Evolutionary conservation across 345 rosid species (phyloP).

Genomic region (Bruguiera gymnorhiza): DNA sequence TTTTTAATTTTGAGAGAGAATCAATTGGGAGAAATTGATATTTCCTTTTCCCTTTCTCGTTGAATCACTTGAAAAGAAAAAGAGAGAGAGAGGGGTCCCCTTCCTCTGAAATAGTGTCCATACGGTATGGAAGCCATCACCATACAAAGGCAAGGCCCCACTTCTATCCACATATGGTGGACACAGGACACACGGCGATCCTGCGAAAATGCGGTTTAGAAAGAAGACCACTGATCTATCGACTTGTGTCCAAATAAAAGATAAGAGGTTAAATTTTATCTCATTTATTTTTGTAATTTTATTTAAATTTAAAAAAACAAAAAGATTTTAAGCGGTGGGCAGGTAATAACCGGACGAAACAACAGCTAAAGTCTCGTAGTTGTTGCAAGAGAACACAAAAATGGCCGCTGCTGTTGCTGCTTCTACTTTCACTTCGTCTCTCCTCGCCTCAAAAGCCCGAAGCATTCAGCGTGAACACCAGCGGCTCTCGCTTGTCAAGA

Average conservation of each 20-base stretch:
- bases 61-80: too few relatives aligned
- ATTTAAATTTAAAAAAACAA: too few relatives aligned
- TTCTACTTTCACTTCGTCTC: constrained; percentile 24
- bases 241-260: too few relatives aligned
- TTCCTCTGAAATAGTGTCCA: too few relatives aligned
- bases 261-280: too few relatives aligned
- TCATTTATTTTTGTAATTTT: too few relatives aligned
- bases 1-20: too few relatives aligned
- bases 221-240: not conserved
- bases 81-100: too few relatives aligned
- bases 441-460: constrained; percentile 21
- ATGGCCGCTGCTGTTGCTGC: constrained; percentile 20
- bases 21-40: too few relatives aligned
- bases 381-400: not conserved
- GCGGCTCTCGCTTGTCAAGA: constrained; percentile 15
- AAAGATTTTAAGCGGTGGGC: not conserved
- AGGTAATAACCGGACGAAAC: too few relatives aligned
- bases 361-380: not conserved
- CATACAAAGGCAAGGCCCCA: not conserved
- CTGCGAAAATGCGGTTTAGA: not conserved
- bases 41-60: too few relatives aligned
- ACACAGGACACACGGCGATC: not conserved
- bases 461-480: constrained; percentile 19
- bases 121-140: too few relatives aligned
- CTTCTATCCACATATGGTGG: not conserved